These are phyloP conservation scores for Candida bentonensis DNA, from an alignment of 805 yeast species.

Conservation along the genomic window DNA sequence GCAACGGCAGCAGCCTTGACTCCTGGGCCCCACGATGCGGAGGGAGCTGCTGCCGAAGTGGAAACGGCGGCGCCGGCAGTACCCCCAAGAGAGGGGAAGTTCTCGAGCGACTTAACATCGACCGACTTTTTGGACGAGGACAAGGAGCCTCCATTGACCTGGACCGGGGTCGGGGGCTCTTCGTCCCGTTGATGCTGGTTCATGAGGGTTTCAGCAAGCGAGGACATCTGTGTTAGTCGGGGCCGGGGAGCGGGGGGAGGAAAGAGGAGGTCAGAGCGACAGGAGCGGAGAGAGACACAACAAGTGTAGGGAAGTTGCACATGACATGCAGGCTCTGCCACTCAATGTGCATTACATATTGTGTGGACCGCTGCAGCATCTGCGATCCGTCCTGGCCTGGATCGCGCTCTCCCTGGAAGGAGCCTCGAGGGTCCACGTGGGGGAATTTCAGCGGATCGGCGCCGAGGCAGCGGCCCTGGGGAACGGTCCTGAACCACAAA, in stretches of 20 bases:
- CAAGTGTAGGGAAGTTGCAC: too few species aligned
- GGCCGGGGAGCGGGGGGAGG: not conserved
- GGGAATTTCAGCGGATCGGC: too few species aligned
- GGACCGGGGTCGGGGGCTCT: too few species aligned
- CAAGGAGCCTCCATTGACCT: constrained; percentile 4
- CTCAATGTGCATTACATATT: too few species aligned
- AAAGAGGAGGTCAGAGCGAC: not conserved
- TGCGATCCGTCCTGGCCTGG: too few species aligned
- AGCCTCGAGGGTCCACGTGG: too few species aligned
- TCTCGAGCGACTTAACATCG: constrained; percentile 7
- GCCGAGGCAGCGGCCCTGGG: too few species aligned
- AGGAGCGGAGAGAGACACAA: too few species aligned
- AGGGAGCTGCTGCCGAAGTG: constrained; percentile 8
- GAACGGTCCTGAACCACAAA: too few species aligned
- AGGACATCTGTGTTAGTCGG: constrained; percentile 4
- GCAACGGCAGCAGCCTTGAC: constrained; percentile 6
- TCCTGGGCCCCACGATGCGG: constrained; percentile 8
- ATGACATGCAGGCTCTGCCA: too few species aligned
- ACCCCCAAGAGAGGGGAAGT: constrained; percentile 9
- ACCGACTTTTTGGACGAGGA: constrained; percentile 5
- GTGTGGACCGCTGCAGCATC: too few species aligned
- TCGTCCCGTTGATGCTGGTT: constrained; percentile 7
- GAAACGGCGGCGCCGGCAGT: constrained; percentile 4
- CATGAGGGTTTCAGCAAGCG: constrained; percentile 7
- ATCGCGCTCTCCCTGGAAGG: too few species aligned